phyloP scores from a whole-genome alignment of 2,329 filamentous ascomycete genomes.

The Xylaria arbuscula region DNA sequence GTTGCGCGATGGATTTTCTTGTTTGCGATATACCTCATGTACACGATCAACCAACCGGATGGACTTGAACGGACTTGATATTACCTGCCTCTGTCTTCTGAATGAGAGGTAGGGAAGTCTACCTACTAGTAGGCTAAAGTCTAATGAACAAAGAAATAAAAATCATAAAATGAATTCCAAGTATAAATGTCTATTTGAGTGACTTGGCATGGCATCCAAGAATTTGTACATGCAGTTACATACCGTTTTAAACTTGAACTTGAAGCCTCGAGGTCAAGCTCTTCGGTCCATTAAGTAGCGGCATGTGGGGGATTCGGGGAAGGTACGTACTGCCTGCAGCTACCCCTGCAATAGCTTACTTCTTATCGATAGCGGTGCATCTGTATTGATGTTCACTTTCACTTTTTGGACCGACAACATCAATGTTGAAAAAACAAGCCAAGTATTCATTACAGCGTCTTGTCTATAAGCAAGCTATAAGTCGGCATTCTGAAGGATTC shows the following conservation, averaged over 20 bases:
- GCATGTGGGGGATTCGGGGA: not conserved
- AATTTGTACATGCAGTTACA: not conserved
- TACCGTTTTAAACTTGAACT: not conserved
- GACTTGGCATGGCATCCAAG: not conserved
- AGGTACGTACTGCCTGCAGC: not conserved
- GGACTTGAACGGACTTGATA: constrained; percentile 20
- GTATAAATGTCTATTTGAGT: not conserved
- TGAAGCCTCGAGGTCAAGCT: not conserved
- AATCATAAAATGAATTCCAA: not conserved
- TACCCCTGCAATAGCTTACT: not conserved
- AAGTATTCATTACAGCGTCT: not conserved
- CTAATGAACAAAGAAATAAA: constrained; percentile 29
- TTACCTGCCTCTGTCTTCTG: constrained; percentile 16
- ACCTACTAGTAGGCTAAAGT: constrained; percentile 22
- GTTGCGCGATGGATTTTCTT: constrained; percentile 21
- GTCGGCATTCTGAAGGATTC: not conserved
- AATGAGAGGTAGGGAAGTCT: constrained; percentile 6
- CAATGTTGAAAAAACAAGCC: not conserved
- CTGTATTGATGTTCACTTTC: not conserved
- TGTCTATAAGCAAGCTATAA: not conserved
- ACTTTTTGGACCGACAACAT: not conserved
- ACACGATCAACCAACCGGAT: constrained; percentile 20
- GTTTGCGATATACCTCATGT: constrained; percentile 27
- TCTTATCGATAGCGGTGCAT: constrained; percentile 9
- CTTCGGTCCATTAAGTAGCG: not conserved